These are phyloP conservation scores for Pochonia chlamydosporia DNA, from an alignment of 2,329 filamentous ascomycete species.

Conservation along the genomic window DNA sequence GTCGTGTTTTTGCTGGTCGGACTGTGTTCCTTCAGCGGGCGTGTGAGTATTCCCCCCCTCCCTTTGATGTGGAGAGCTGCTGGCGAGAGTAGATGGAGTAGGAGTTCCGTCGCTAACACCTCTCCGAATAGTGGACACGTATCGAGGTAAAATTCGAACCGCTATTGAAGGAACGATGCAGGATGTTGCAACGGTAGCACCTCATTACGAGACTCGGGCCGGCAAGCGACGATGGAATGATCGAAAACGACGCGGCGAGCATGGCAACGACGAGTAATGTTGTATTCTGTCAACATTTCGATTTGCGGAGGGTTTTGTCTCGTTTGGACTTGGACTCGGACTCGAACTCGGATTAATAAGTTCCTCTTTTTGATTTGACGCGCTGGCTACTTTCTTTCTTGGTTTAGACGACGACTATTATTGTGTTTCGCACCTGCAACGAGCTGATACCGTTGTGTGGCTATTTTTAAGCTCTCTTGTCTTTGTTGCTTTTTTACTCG, in stretches of 20 bases:
- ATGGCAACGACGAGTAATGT: slow-evolving; percentile 22
- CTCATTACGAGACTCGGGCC: slow-evolving; percentile 82
- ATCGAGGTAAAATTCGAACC: slow-evolving; percentile 83
- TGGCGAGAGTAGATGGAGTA: background rate
- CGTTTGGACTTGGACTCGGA: background rate
- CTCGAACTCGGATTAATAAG: no score
- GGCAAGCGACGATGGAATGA: slow-evolving; percentile 76
- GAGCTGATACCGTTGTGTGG: background rate
- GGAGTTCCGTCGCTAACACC: slow-evolving; percentile 7
- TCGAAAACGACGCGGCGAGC: slow-evolving; percentile 35
- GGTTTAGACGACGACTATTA: background rate
- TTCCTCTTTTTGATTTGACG: background rate
- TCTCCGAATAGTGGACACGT: slow-evolving; percentile 70
- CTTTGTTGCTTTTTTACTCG: background rate
- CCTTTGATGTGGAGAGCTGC: background rate
- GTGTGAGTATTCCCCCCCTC: slow-evolving; percentile 53
- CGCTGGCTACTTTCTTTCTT: background rate
- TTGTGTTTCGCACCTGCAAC: background rate
- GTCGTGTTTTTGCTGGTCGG: slow-evolving; percentile 79
- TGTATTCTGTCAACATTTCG: background rate
- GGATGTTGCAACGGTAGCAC: slow-evolving; percentile 66
- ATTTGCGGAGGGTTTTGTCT: background rate
- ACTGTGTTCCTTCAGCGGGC: slow-evolving; percentile 88
- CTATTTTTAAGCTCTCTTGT: background rate
- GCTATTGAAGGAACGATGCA: slow-evolving; percentile 75